These are phyloP conservation scores for Ceriops zippeliana DNA, from an alignment of 345 rosid species.

Conservation along the genomic window DNA sequence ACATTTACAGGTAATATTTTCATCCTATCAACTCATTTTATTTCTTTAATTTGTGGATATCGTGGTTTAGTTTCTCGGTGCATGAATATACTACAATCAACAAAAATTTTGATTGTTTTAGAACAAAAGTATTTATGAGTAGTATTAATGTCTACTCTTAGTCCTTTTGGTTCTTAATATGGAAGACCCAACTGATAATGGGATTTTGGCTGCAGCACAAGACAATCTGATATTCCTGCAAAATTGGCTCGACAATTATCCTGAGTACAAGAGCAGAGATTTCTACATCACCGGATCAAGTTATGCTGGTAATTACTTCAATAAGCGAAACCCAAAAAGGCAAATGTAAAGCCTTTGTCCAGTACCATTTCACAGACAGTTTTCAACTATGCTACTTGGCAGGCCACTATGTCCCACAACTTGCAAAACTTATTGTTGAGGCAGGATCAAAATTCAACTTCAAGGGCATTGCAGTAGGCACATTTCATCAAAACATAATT, in stretches of 20 bases:
- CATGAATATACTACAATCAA: too few relatives aligned
- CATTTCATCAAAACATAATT: not conserved
- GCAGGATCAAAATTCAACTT: conserved; percentile 32
- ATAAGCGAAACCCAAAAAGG: not conserved
- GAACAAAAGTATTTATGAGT: too few relatives aligned
- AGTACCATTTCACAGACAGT: not conserved
- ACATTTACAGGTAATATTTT: conserved; percentile 6
- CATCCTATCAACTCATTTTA: too few relatives aligned
- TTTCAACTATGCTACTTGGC: not conserved
- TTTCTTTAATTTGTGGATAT: not conserved
- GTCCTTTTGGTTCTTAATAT: too few relatives aligned
- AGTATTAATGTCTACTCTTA: too few relatives aligned
- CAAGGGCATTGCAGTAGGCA: conserved; percentile 48
- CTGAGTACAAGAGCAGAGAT: conserved; percentile 9
- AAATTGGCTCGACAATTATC: conserved; percentile 1
- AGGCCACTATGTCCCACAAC: conserved; percentile 63
- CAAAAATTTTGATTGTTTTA: too few relatives aligned
- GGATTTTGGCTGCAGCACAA: not conserved
- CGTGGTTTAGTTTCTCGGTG: too few relatives aligned
- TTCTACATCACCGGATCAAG: conserved; percentile 8
- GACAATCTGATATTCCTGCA: conserved; percentile 10
- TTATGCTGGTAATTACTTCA: conserved; percentile 3
- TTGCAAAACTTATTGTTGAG: conserved; percentile 36
- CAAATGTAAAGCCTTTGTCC: too few relatives aligned
- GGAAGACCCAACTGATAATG: not conserved